Evolutionary conservation across 768 basidiomycete species (phyloP).

Genomic region (Termitomyces sp.): DNA sequence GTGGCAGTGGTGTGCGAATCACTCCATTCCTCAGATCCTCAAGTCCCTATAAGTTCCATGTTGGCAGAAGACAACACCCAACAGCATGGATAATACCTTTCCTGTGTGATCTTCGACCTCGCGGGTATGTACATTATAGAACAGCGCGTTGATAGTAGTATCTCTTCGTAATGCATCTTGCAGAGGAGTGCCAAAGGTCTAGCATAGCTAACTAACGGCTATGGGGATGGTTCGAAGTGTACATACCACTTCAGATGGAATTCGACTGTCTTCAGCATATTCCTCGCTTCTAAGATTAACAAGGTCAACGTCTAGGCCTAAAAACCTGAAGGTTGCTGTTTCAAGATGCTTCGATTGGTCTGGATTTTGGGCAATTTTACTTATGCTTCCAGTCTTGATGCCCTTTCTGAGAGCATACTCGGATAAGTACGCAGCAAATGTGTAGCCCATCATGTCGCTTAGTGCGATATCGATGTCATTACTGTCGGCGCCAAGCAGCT

Average conservation of each 20-base stretch:
- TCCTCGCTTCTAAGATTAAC: slow-evolving; percentile 93
- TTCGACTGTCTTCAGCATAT: slow-evolving; percentile 83
- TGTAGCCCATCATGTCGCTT: slow-evolving; percentile 81
- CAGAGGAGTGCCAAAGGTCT: slow-evolving; percentile 90
- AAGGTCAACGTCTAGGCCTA: slow-evolving; percentile 84
- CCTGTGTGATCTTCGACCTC: slow-evolving; percentile 83
- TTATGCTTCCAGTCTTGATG: slow-evolving; percentile 53
- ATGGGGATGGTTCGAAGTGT: not conserved
- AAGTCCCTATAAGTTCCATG: slow-evolving; percentile 53
- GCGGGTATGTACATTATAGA: slow-evolving; percentile 90
- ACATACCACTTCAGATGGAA: slow-evolving; percentile 83
- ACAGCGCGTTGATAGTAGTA: slow-evolving; percentile 91
- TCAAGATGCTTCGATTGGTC: slow-evolving; percentile 98
- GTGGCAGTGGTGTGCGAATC: slow-evolving; percentile 86
- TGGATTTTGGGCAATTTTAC: slow-evolving; percentile 89
- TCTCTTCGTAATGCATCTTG: slow-evolving; percentile 91
- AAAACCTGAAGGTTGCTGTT: slow-evolving; percentile 80
- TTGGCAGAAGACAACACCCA: slow-evolving; percentile 7
- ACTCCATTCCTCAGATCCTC: slow-evolving; percentile 74
- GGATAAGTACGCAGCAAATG: slow-evolving; percentile 80
- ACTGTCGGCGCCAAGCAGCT: slow-evolving; percentile 79
- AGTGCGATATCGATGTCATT: slow-evolving; percentile 95
- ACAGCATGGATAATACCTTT: slow-evolving; percentile 41
- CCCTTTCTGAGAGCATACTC: slow-evolving; percentile 51
- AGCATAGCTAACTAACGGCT: not conserved